phyloP scores from a whole-genome alignment of 1,284 basidiomycete genomes.

The Rhodotorula glutinis region DNA sequence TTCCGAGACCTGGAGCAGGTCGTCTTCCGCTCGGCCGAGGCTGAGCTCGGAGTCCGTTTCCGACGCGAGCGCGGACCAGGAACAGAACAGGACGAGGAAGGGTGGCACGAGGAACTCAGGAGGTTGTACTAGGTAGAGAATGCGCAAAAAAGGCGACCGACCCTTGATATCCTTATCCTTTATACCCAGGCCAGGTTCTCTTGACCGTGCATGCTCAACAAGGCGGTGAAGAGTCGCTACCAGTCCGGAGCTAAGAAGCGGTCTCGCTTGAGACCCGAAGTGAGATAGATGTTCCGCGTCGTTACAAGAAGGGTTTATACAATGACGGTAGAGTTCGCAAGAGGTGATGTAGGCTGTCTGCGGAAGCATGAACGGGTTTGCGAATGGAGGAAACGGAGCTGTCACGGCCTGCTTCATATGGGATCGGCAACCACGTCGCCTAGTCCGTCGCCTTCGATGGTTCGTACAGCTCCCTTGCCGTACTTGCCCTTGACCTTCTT shows the following conservation, averaged over 20 bases:
- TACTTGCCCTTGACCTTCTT: slow-evolving; percentile 37
- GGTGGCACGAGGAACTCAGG: slow-evolving; percentile 23
- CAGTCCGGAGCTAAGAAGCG: too few relatives aligned
- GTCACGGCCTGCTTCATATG: neutral
- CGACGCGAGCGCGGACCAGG: neutral
- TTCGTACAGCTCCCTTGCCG: slow-evolving; percentile 27
- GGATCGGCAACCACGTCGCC: slow-evolving; percentile 13
- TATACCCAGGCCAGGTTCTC: too few relatives aligned
- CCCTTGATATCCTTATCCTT: neutral
- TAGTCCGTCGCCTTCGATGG: slow-evolving; percentile 33
- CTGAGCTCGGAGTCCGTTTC: slow-evolving; percentile 18
- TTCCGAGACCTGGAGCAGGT: slow-evolving; percentile 18
- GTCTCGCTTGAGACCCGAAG: too few relatives aligned
- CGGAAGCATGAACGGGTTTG: too few relatives aligned
- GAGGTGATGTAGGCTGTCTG: too few relatives aligned
- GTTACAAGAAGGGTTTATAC: too few relatives aligned
- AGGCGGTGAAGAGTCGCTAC: too few relatives aligned
- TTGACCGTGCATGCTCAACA: too few relatives aligned
- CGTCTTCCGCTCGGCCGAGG: slow-evolving; percentile 23
- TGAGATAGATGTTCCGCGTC: too few relatives aligned
- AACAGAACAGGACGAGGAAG: neutral
- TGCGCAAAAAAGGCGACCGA: too few relatives aligned
- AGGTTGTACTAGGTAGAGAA: slow-evolving; percentile 13
- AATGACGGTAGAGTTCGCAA: too few relatives aligned
- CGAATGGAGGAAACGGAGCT: neutral